Percentiles rank a stretch among this genome's conserved stretches.
Evolutionary conservation across 768 basidiomycete genomes (phyloP).

Genomic region (Tylopilus rubrobrunneus): DNA sequence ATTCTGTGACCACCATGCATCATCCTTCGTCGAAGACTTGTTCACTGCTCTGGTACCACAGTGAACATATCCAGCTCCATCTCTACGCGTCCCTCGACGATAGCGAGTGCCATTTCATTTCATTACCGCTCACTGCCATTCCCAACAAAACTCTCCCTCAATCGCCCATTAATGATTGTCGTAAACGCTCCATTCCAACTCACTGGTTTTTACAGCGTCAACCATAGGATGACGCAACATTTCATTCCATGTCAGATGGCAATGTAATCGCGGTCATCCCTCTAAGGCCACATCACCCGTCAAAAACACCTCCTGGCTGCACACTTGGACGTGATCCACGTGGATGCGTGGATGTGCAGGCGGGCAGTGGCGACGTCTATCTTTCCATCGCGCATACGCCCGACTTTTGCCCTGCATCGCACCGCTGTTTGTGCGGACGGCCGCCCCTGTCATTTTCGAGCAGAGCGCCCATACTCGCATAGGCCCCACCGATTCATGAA

Average conservation of each 20-base stretch:
- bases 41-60: background rate
- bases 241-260: constrained; percentile 1
- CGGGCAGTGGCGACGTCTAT: background rate
- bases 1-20: background rate
- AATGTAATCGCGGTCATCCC: constrained; percentile 3
- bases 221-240: constrained; percentile 1
- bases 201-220: constrained; percentile 15
- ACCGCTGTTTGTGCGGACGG: constrained; percentile 9
- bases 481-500: constrained; percentile 14
- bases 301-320: background rate
- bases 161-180: constrained; percentile 18
- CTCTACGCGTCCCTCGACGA: constrained; percentile 2
- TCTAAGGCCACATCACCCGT: constrained; percentile 15
- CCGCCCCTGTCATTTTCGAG: background rate
- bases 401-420: background rate
- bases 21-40: background rate
- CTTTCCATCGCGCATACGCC: background rate
- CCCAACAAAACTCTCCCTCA: constrained; percentile 6
- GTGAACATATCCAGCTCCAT: background rate
- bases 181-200: constrained; percentile 11
- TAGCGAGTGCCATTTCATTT: constrained; percentile 11
- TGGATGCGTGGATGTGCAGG: constrained; percentile 8
- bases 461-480: constrained; percentile 19
- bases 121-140: background rate
- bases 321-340: constrained; percentile 3